These are phyloP conservation scores for Mycena maculata DNA, from an alignment of 768 basidiomycete genomes.

Conservation along the genomic window DNA sequence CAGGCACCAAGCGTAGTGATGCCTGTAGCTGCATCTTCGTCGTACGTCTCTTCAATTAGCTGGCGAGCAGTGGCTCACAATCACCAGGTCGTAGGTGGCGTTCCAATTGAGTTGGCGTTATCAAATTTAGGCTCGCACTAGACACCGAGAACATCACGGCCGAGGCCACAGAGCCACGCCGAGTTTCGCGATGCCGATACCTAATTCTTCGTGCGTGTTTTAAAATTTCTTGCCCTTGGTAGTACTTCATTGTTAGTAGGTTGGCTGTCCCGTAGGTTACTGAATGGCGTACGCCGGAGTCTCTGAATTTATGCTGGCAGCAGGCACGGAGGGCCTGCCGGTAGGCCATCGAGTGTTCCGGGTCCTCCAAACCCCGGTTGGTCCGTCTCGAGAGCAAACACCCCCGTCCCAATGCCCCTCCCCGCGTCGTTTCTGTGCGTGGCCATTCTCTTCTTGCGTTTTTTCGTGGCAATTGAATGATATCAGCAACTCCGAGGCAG, in stretches of 20 bases:
- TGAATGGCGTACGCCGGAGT: not conserved
- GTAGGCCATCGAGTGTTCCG: constrained; percentile 15
- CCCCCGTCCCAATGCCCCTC: constrained; percentile 20
- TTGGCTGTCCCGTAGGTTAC: constrained; percentile 24
- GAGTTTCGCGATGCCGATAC: too few relatives aligned
- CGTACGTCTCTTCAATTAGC: constrained; percentile 16
- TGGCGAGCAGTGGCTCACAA: too few relatives aligned
- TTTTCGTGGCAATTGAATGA: not conserved
- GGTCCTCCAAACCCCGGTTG: constrained; percentile 19
- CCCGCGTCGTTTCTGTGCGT: constrained; percentile 17
- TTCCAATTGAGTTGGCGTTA: too few relatives aligned
- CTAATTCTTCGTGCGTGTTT: too few relatives aligned
- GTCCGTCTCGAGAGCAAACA: not conserved
- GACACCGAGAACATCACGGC: too few relatives aligned
- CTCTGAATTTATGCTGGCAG: not conserved
- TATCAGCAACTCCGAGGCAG: constrained; percentile 14
- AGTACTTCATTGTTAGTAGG: too few relatives aligned
- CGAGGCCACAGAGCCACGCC: too few relatives aligned
- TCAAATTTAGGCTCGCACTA: too few relatives aligned
- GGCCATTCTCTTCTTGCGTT: not conserved
- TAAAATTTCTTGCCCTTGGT: too few relatives aligned
- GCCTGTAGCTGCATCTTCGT: constrained; percentile 3
- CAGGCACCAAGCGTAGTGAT: constrained; percentile 14
- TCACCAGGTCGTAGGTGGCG: too few relatives aligned
- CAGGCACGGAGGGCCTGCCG: constrained; percentile 13